Base-by-base conservation (phyloP, 176 grass and related monocot species). In the Hordeum vulgare region DNA sequence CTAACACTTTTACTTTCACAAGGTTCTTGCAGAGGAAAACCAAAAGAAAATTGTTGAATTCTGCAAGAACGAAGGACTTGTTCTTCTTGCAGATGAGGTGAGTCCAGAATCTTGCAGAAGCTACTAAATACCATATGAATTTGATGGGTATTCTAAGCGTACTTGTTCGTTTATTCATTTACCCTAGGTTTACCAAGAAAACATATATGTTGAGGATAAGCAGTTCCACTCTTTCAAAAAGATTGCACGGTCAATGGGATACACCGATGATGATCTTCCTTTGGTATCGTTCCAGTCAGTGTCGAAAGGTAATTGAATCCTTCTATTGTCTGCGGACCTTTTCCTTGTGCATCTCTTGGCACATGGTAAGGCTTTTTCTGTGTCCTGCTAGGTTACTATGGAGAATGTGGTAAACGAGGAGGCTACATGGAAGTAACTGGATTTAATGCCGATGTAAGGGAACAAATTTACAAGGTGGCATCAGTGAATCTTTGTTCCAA, bases 381-480 rank as follows among this genome's bases (percentile, higher is more conserved):
- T 83, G 51, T 54, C 36, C 23, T 54, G 12, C 18, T 84, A 99
- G 96, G 96, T 78, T 99, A 94, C 80, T 85, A 96, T 67, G 93
- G 96, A 87, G 96, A 99, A 94, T 99, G 93, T 86, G 96, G 96
- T 83, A 99, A 99, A 91, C 85, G 93, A 84, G 96, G 93, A 57
- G 96, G 96, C 39, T 99, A 99, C 84, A 99, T 99, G 96, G 93
- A 99, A 79, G 71, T 96, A 87, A 99, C 91, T 80, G 91, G 93
- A 68, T 99, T 99, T 75, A 89, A 78, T 87, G 86, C 93, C 62
- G 91, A 92, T 79, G 96, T 96, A 79, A 88, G 96, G 92, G 96
- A 96, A 51, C 96, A 99, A 68, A 96, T 96, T 81, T 99, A 99
- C 89, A 99, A 99, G 75, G 87, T 99, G 60, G 89, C 96, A 86